Evolutionary conservation across 345 rosid genomes (phyloP).

Genomic region (Moringa oleifera): DNA sequence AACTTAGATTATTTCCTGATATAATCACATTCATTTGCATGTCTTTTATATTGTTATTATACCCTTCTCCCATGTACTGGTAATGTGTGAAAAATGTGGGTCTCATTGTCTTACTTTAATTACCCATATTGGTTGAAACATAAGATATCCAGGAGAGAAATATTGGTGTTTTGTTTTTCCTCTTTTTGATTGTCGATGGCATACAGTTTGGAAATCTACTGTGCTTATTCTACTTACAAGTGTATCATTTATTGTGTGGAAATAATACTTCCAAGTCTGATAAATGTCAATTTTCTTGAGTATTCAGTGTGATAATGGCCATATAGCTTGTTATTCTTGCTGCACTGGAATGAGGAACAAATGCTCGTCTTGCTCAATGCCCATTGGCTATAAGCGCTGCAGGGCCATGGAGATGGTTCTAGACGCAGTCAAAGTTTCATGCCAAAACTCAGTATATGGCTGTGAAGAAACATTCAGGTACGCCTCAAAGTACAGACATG

Average conservation of each 20-base stretch:
- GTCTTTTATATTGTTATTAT: no score
- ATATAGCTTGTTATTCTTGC: constrained; percentile 50
- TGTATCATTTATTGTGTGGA: neutral
- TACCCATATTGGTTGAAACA: no score
- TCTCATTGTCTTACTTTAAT: no score
- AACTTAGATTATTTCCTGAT: no score
- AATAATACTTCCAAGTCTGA: neutral
- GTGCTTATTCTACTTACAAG: neutral
- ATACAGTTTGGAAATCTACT: neutral
- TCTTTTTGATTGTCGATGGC: no score
- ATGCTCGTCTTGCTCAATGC: constrained; percentile 45
- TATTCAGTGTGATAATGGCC: constrained; percentile 63
- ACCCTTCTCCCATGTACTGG: no score
- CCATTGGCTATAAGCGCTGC: constrained; percentile 50
- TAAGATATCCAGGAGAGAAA: no score
- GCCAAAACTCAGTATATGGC: constrained; percentile 43
- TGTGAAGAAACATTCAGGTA: constrained; percentile 29
- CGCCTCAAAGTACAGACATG: constrained; percentile 33
- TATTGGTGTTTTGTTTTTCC: no score
- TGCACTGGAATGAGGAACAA: constrained; percentile 36
- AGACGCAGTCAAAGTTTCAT: constrained; percentile 35
- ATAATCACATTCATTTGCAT: no score
- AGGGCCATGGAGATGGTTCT: constrained; percentile 53
- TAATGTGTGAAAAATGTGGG: no score
- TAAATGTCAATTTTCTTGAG: neutral